Percentiles rank a stretch among this genome's conserved stretches.
phyloP scores from a whole-genome alignment of 2,329 filamentous ascomycete genomes.

The Colletotrichum kahawae region DNA sequence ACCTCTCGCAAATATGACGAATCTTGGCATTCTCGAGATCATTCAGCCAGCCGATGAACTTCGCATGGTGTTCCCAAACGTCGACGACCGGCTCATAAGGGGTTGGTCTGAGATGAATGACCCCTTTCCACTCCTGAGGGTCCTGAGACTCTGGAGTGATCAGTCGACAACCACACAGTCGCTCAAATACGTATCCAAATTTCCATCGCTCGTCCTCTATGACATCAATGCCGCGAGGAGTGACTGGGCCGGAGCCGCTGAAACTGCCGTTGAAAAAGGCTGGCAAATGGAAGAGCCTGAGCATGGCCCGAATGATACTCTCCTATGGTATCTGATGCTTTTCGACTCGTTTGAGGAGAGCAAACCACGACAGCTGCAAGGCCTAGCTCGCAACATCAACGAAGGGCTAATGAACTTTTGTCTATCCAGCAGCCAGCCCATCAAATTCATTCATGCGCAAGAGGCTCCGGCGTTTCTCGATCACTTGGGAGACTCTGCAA shows the following conservation, averaged over 20 bases:
- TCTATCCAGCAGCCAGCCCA: constrained; percentile 17
- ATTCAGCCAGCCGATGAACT: constrained; percentile 40
- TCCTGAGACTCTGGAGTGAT: constrained; percentile 51
- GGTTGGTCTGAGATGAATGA: constrained; percentile 46
- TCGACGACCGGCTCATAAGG: constrained; percentile 51
- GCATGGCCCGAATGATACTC: constrained; percentile 33
- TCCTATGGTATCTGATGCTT: constrained; percentile 39
- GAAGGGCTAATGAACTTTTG: constrained; percentile 33
- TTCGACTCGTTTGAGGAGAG: constrained; percentile 33
- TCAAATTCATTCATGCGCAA: constrained; percentile 34
- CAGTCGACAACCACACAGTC: constrained; percentile 43
- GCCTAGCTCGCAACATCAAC: constrained; percentile 37
- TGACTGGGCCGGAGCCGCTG: constrained; percentile 38
- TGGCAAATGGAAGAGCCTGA: constrained; percentile 37
- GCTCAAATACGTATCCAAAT: constrained; percentile 43
- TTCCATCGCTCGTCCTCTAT: constrained; percentile 51
- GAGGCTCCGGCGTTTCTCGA: constrained; percentile 37
- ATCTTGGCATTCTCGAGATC: constrained; percentile 54
- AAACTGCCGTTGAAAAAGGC: constrained; percentile 30
- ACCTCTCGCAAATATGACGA: constrained; percentile 44
- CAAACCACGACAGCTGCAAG: constrained; percentile 25
- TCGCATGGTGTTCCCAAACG: constrained; percentile 34
- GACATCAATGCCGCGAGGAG: constrained; percentile 41
- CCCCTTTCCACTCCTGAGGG: constrained; percentile 51
- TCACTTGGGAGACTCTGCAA: constrained; percentile 37